phyloP scores from a whole-genome alignment of 352 stramenopile genomes.

The Nothophytophthora sp. region DNA sequence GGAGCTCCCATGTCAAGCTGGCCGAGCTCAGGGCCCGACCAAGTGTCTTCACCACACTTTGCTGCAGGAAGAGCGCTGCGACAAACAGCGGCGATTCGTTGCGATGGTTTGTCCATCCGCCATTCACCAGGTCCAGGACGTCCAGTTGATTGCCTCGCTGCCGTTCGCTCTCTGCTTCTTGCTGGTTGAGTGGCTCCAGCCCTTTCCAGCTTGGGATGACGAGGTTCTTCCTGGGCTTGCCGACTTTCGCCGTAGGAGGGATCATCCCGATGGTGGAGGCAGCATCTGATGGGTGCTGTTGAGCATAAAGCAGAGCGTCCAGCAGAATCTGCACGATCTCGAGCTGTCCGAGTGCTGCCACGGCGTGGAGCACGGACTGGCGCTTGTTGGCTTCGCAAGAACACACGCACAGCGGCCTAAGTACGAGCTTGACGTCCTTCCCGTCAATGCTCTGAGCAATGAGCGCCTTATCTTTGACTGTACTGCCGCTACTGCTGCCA shows the following conservation, averaged over 20 bases:
- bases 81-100: slow-evolving; percentile 72
- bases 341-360: slow-evolving; percentile 49
- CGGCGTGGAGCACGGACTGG: slow-evolving; percentile 67
- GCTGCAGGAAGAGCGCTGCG: slow-evolving; percentile 53
- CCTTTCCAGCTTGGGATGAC: slow-evolving; percentile 20
- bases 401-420: slow-evolving; percentile 53
- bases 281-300: slow-evolving; percentile 28
- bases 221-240: slow-evolving; percentile 19
- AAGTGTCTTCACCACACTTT: slow-evolving; percentile 43
- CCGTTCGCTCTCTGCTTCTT: not conserved
- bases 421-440: slow-evolving; percentile 11
- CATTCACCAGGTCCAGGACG: slow-evolving; percentile 14
- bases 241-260: slow-evolving; percentile 10
- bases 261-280: slow-evolving; percentile 7
- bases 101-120: slow-evolving; percentile 70
- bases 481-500: slow-evolving; percentile 1
- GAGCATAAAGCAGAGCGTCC: slow-evolving; percentile 41
- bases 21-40: slow-evolving; percentile 29
- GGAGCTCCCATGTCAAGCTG: slow-evolving; percentile 53
- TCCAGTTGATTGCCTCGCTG: slow-evolving; percentile 18
- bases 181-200: not conserved
- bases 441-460: slow-evolving; percentile 6
- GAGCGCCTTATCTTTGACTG: slow-evolving; percentile 5
- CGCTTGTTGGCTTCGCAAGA: slow-evolving; percentile 66
- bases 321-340: slow-evolving; percentile 61